phyloP scores from a whole-genome alignment of 805 yeast genomes.

The Saccharomycopsis schoenii region DNA sequence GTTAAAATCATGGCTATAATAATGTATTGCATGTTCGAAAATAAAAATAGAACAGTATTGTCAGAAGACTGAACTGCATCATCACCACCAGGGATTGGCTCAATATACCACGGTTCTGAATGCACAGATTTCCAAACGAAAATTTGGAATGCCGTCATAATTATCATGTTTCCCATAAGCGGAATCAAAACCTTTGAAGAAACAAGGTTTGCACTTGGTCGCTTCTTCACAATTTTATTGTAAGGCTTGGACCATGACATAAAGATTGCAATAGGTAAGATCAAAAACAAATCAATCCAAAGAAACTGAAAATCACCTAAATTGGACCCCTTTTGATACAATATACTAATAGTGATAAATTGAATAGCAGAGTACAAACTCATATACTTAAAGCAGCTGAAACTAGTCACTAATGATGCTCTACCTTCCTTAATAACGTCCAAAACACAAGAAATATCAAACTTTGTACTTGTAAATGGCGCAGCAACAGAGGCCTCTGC shows the following conservation, averaged over 20 bases:
- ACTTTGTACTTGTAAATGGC: constrained; percentile 84
- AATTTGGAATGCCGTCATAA: constrained; percentile 58
- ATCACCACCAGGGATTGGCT: constrained; percentile 75
- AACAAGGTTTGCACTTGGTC: constrained; percentile 91
- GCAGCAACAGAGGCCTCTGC: constrained; percentile 99
- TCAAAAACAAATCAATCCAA: constrained; percentile 84
- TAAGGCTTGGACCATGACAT: constrained; percentile 96
- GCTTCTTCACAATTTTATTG: constrained; percentile 44
- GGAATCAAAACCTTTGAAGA: constrained; percentile 83
- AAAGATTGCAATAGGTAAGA: constrained; percentile 89
- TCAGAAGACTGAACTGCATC: constrained; percentile 79
- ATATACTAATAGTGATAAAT: constrained; percentile 73
- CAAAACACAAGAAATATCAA: constrained; percentile 87
- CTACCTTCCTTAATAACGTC: constrained; percentile 92
- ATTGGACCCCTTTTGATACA: constrained; percentile 84
- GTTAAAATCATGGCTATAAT: constrained; percentile 75
- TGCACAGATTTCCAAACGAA: constrained; percentile 54
- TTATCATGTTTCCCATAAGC: constrained; percentile 62
- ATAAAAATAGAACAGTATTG: constrained; percentile 75
- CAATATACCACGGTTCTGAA: constrained; percentile 60
- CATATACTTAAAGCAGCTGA: constrained; percentile 97
- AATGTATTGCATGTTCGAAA: constrained; percentile 83
- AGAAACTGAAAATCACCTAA: constrained; percentile 94
- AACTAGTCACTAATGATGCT: constrained; percentile 88
- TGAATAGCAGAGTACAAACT: constrained; percentile 95